Evolutionary conservation across 768 basidiomycete genomes (phyloP), one percentile per base, ranked within the genome.

Genomic region (Rhodotorula graminis): DNA sequence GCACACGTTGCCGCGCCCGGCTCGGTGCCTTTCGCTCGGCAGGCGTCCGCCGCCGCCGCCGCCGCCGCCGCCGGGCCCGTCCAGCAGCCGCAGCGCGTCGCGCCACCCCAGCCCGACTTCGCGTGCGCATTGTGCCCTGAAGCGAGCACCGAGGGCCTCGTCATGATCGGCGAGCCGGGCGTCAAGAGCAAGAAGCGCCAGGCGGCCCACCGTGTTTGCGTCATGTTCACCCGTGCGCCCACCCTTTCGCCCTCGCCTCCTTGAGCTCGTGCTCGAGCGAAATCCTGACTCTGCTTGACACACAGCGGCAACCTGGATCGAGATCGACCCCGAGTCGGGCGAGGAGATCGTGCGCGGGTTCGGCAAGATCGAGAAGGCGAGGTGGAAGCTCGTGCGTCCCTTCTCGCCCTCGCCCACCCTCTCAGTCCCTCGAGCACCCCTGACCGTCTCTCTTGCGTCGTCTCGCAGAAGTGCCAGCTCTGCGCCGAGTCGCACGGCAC

Each of bases 231-330:
- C 19, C 75, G 75, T 77, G 44, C 76, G 80, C n/a, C 52, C 72
- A 15, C 89, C 25, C 91, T 88, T 72, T 89, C 88, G 76, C 11
- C n/a, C 87, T 16, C 81, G 81, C 21, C 15, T 21, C 57, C 18
- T 33, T 33, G 16, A 7, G 14, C 6, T 56, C 12, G 8, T 29
- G 29, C n/a, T 33, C n/a, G 29, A 6, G 29, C n/a, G 29, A 6
- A 11, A 25, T 27, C 31, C n/a, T 2, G 3, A 4, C 37, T 5
- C 5, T 58, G 9, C 8, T 8, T n/a, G 11, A 86, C 83, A 53
- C 85, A 85, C 96, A 15, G 95, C 94, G 0, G 93, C 97, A 80
- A 92, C 93, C 0, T 95, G 92, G 89, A 86, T 95, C 33, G 92
- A 93, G 64, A n/a, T 52, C 8, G 78, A 79, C 80, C 76, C 85